Conservation (phyloP, 352 stramenopile genomes). For the Plasmopara muralis region DNA sequence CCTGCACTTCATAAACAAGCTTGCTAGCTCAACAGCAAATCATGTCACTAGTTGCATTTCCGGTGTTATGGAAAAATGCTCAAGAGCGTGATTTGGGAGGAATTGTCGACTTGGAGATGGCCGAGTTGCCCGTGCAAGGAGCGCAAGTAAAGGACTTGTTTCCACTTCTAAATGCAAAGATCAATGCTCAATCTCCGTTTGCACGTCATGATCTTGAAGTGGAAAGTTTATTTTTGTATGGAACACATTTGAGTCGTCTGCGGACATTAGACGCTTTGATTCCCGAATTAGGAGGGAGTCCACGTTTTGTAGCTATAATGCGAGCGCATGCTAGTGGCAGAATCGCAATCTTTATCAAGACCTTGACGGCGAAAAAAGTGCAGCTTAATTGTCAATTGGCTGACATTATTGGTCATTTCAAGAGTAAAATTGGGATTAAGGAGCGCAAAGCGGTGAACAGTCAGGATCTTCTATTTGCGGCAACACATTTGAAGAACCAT, state of each 20-base stretch:
- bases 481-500: slow-evolving; percentile 6
- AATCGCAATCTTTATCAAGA: slow-evolving; percentile 6
- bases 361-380: neutral
- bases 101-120: neutral
- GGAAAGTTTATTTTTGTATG: neutral
- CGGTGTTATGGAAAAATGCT: slow-evolving; percentile 1
- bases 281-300: slow-evolving; percentile 5
- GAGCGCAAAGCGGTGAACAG: slow-evolving; percentile 2
- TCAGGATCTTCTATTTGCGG: slow-evolving; percentile 8
- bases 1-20: too few relatives aligned
- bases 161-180: slow-evolving; percentile 1
- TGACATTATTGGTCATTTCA: slow-evolving; percentile 1
- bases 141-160: neutral
- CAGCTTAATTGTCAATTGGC: neutral
- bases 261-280: slow-evolving; percentile 2
- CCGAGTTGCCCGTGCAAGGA: neutral
- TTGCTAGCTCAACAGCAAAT: neutral
- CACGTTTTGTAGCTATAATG: slow-evolving; percentile 7
- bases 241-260: neutral
- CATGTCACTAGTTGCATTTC: neutral
- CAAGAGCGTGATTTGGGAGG: neutral
- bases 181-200: neutral
- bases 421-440: slow-evolving; percentile 4
- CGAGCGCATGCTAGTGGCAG: neutral
- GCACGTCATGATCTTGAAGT: neutral